These are phyloP conservation scores for Chaetomiaceae sp. DNA, from an alignment of 2,329 filamentous ascomycete species.

Conservation along the genomic window DNA sequence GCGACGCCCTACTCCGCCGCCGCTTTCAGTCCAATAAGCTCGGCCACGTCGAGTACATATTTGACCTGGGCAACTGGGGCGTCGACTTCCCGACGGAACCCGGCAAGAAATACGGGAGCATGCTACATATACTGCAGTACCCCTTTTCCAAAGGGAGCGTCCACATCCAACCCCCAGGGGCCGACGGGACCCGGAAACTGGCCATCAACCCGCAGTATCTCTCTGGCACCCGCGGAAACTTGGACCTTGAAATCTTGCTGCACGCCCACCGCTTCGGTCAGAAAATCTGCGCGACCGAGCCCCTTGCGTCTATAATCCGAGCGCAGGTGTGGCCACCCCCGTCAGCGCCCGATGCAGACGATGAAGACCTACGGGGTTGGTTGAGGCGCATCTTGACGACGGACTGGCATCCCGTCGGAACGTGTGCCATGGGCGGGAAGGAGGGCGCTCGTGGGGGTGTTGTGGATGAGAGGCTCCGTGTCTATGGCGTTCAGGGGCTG, in stretches of 20 bases:
- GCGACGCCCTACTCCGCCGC: constrained; percentile 30
- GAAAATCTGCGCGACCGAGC: constrained; percentile 20
- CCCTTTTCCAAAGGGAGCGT: constrained; percentile 46
- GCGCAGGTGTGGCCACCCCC: constrained; percentile 16
- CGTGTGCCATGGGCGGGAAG: constrained; percentile 41
- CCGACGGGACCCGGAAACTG: neutral
- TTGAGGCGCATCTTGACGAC: constrained; percentile 19
- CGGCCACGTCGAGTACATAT: constrained; percentile 47
- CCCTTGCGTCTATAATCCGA: constrained; percentile 21
- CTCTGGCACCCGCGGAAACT: constrained; percentile 33
- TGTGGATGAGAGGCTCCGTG: constrained; percentile 39
- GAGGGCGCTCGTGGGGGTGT: constrained; percentile 37
- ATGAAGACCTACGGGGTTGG: constrained; percentile 21
- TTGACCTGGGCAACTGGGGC: constrained; percentile 46
- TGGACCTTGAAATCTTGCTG: constrained; percentile 23
- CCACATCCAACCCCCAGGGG: constrained; percentile 35
- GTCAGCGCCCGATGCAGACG: neutral
- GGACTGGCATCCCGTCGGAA: constrained; percentile 40
- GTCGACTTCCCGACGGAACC: constrained; percentile 31
- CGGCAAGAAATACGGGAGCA: constrained; percentile 43
- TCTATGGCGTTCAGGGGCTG: constrained; percentile 44
- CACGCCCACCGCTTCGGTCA: constrained; percentile 21
- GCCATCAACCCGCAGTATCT: constrained; percentile 43
- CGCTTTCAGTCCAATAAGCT: constrained; percentile 31
- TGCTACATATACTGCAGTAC: constrained; percentile 49